Percentiles rank a stretch among this genome's conserved stretches.
Conservation (phyloP, 2,329 filamentous ascomycete species). For the Aureobasidium sp. region DNA sequence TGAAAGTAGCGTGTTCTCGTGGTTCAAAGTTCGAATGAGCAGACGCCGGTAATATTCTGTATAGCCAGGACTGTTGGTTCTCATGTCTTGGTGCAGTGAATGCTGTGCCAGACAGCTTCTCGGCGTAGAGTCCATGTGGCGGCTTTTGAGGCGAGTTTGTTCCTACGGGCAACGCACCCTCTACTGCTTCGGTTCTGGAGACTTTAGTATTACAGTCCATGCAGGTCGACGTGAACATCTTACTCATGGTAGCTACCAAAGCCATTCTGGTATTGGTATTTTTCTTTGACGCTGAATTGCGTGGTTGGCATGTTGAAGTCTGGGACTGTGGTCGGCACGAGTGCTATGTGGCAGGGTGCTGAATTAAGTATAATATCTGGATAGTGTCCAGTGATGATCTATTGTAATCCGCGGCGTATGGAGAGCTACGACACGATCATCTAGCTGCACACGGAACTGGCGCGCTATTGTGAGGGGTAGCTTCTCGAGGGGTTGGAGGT, state of each 20-base stretch:
- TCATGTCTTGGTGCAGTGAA: constrained; percentile 51
- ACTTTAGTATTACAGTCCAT: neutral
- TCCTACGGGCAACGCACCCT: constrained; percentile 65
- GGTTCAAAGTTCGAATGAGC: constrained; percentile 49
- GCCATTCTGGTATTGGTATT: constrained; percentile 72
- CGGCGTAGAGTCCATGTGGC: constrained; percentile 71
- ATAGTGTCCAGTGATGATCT: neutral
- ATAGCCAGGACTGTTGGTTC: constrained; percentile 55
- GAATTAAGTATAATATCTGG: neutral
- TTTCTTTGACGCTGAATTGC: constrained; percentile 55
- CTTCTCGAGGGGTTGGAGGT: neutral
- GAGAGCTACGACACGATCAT: neutral
- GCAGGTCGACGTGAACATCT: constrained; percentile 24
- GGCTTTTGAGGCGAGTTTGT: constrained; percentile 79
- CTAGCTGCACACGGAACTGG: neutral
- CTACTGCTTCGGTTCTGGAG: constrained; percentile 65
- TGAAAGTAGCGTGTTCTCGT: constrained; percentile 43
- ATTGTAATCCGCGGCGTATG: neutral
- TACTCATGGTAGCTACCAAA: constrained; percentile 74
- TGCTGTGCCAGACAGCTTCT: constrained; percentile 57
- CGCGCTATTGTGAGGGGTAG: constrained; percentile 9
- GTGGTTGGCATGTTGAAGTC: constrained; percentile 55
- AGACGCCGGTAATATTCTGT: constrained; percentile 52
- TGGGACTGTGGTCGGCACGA: neutral
- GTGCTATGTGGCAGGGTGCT: neutral